These are phyloP conservation scores for Escovopsis sp. DNA, from an alignment of 2,329 filamentous ascomycete species.

Conservation along the genomic window DNA sequence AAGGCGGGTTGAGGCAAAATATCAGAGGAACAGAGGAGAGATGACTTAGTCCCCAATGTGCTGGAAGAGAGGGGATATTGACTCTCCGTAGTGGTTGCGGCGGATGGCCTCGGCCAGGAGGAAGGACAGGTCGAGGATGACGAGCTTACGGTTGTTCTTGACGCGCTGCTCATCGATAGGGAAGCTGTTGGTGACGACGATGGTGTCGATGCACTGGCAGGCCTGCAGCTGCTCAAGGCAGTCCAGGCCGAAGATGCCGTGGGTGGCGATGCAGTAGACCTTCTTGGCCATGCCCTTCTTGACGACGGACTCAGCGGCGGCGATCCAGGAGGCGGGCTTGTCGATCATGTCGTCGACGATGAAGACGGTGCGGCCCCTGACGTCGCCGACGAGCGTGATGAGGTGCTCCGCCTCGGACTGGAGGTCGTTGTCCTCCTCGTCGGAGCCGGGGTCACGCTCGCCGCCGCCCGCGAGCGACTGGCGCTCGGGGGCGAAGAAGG, in stretches of 20 bases:
- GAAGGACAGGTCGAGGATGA: constrained; percentile 77
- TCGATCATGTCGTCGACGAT: constrained; percentile 99
- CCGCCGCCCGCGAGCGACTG: constrained; percentile 66
- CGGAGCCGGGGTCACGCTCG: constrained; percentile 68
- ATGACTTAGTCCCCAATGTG: constrained; percentile 38
- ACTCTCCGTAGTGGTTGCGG: constrained; percentile 91
- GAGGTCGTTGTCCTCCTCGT: constrained; percentile 86
- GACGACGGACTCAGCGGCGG: constrained; percentile 88
- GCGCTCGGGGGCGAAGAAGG: constrained; percentile 54
- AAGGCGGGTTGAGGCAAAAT: background rate
- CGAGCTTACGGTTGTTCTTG: constrained; percentile 61
- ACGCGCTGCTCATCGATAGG: constrained; percentile 67
- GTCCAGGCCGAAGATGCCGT: constrained; percentile 84
- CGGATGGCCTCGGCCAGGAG: constrained; percentile 84
- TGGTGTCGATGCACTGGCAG: constrained; percentile 84
- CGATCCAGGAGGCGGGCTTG: constrained; percentile 92
- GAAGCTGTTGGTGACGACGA: constrained; percentile 95
- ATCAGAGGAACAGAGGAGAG: background rate
- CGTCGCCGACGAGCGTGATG: constrained; percentile 94
- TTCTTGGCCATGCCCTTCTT: constrained; percentile 84
- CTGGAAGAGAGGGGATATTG: constrained; percentile 55
- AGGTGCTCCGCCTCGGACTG: constrained; percentile 75
- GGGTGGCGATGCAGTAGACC: constrained; percentile 95
- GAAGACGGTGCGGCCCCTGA: constrained; percentile 74
- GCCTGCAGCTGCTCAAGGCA: constrained; percentile 78